phyloP scores from a whole-genome alignment of 2,329 filamentous ascomycete genomes.

The Achaetomium macrosporum region DNA sequence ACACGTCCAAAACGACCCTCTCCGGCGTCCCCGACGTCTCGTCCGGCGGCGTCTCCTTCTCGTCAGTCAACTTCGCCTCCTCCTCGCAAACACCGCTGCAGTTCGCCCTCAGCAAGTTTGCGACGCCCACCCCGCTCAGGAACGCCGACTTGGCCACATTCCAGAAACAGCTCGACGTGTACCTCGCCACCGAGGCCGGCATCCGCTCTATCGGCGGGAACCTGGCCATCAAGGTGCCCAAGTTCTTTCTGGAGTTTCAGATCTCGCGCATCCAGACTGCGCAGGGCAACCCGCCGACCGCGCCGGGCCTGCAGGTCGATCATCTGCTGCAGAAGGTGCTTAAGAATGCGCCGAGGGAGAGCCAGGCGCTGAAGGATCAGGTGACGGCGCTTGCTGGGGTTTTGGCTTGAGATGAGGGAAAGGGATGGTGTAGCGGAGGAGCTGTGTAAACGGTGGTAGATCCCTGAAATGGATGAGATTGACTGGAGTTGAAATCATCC shows the following conservation, averaged over 20 bases:
- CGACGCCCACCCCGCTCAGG: slow-evolving; percentile 45
- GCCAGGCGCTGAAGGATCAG: slow-evolving; percentile 44
- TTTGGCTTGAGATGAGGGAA: slow-evolving; percentile 1
- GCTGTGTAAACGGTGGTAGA: neutral
- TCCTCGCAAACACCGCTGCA: slow-evolving; percentile 43
- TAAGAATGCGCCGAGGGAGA: slow-evolving; percentile 48
- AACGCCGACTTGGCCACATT: slow-evolving; percentile 45
- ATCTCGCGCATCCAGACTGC: slow-evolving; percentile 54
- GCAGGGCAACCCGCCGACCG: slow-evolving; percentile 48
- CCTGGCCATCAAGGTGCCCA: slow-evolving; percentile 54
- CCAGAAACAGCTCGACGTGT: slow-evolving; percentile 49
- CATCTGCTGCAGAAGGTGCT: slow-evolving; percentile 53
- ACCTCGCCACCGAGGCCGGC: slow-evolving; percentile 55
- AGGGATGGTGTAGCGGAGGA: neutral
- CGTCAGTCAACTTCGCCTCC: slow-evolving; percentile 49
- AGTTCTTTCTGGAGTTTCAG: slow-evolving; percentile 58
- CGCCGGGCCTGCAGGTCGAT: slow-evolving; percentile 48
- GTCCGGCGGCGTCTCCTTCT: slow-evolving; percentile 46
- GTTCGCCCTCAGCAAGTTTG: slow-evolving; percentile 50
- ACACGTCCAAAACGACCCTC: slow-evolving; percentile 41
- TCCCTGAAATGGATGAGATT: neutral
- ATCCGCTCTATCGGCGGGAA: slow-evolving; percentile 48
- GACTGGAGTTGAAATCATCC: no score
- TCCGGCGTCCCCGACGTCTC: slow-evolving; percentile 51
- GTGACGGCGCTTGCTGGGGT: slow-evolving; percentile 38